phyloP scores from a whole-genome alignment of 2,329 filamentous ascomycete genomes.

The Fusarium sp. region DNA sequence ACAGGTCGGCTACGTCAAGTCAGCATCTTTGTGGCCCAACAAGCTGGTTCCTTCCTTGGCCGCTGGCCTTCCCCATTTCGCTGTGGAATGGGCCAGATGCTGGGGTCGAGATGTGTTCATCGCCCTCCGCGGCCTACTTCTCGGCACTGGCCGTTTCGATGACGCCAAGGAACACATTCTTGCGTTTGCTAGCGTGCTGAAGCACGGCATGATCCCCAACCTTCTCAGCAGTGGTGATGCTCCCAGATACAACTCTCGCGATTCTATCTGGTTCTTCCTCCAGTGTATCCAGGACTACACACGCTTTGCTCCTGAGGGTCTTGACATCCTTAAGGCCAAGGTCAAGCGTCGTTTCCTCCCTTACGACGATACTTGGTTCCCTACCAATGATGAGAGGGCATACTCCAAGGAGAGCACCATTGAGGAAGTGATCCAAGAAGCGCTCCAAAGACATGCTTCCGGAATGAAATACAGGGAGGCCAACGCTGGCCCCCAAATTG shows the following conservation, averaged over 20 bases:
- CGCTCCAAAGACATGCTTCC: conserved; percentile 88
- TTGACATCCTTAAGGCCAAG: conserved; percentile 78
- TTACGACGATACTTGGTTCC: conserved; percentile 96
- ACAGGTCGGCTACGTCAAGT: conserved; percentile 88
- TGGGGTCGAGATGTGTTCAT: conserved; percentile 99
- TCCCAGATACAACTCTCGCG: conserved; percentile 93
- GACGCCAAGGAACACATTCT: conserved; percentile 95
- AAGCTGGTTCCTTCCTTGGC: conserved; percentile 88
- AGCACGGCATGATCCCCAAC: conserved; percentile 99
- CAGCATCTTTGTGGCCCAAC: conserved; percentile 88
- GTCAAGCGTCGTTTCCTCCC: conserved; percentile 89
- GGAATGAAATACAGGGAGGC: conserved; percentile 95
- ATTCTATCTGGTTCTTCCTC: conserved; percentile 98
- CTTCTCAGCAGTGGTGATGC: conserved; percentile 85
- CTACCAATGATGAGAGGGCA: conserved; percentile 81
- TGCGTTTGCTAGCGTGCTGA: conserved; percentile 94
- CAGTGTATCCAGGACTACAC: conserved; percentile 96
- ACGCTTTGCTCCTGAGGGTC: conserved; percentile 81
- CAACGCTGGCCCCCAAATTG: conserved; percentile 88
- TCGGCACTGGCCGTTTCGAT: conserved; percentile 87
- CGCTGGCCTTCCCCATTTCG: conserved; percentile 93
- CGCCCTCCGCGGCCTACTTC: conserved; percentile 88
- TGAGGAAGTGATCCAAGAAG: conserved; percentile 91
- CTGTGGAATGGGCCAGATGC: conserved; percentile 92
- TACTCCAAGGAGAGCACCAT: conserved; percentile 88